A percentile compares a stretch with the other conserved stretches of the same genome.
phyloP scores from a whole-genome alignment of 2,329 filamentous ascomycete species.

The Arthrobotrys entomopaga region DNA sequence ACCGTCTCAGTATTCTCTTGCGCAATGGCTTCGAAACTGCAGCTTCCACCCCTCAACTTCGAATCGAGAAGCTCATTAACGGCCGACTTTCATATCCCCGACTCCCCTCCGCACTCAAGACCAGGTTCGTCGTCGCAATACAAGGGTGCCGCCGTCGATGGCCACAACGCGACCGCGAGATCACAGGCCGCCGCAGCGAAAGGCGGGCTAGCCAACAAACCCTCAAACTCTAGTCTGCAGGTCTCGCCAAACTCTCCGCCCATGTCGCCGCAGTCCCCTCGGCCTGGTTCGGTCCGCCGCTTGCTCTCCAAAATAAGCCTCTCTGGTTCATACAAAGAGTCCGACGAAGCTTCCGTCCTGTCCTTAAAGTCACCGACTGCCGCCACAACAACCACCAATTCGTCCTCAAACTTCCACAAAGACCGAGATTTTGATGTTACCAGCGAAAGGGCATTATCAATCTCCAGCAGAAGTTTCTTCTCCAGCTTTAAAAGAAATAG shows the following conservation, averaged over 20 bases:
- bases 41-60: constrained; percentile 50
- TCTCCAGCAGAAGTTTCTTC: constrained; percentile 50
- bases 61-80: constrained; percentile 49
- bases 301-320: constrained; percentile 53
- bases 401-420: constrained; percentile 29
- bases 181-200: background rate
- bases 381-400: constrained; percentile 18
- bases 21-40: constrained; percentile 53
- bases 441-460: constrained; percentile 41
- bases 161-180: constrained; percentile 32
- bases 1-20: background rate
- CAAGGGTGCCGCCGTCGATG: constrained; percentile 10
- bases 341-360: constrained; percentile 49
- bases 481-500: constrained; percentile 53
- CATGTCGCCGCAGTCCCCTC: constrained; percentile 50
- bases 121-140: constrained; percentile 42
- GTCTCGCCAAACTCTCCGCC: constrained; percentile 53
- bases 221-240: constrained; percentile 43
- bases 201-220: constrained; percentile 35
- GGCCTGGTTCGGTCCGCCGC: constrained; percentile 47
- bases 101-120: constrained; percentile 52
- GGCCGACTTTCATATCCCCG: constrained; percentile 51
- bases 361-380: constrained; percentile 47
- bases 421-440: constrained; percentile 39
- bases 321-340: constrained; percentile 53